Percentiles rank a stretch among this genome's conserved stretches.
Evolutionary conservation across 1,139 yeast species (phyloP).

Genomic region (Saccharomyces hybrid): DNA sequence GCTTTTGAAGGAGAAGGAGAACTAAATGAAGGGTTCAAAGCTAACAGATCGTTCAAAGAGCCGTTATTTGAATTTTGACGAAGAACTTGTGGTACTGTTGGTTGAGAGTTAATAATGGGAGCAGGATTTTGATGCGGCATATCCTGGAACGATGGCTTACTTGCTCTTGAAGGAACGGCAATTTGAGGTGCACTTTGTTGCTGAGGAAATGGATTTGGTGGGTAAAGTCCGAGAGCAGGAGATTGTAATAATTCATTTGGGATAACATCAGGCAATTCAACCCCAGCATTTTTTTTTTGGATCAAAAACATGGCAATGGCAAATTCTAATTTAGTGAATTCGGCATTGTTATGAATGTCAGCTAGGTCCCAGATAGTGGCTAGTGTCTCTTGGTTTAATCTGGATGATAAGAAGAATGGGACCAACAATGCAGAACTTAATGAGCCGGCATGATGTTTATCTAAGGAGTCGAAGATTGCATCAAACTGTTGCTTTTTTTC

Average conservation of each 20-base stretch:
- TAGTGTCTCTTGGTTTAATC: conserved; percentile 72
- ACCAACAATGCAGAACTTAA: conserved; percentile 80
- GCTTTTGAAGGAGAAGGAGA: conserved; percentile 30
- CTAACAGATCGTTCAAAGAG: conserved; percentile 61
- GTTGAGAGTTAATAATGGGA: conserved; percentile 14
- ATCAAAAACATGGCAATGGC: conserved; percentile 91
- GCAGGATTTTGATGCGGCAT: conserved; percentile 20
- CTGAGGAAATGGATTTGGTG: conserved; percentile 16
- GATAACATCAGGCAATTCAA: conserved; percentile 62
- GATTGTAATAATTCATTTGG: conserved; percentile 47
- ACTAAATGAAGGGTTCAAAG: conserved; percentile 44
- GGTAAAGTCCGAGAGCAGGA: conserved; percentile 28
- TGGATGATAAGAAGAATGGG: conserved; percentile 80
- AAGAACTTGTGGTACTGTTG: conserved; percentile 17
- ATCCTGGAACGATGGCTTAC: conserved; percentile 29
- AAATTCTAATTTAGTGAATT: conserved; percentile 73
- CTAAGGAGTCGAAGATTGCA: conserved; percentile 67
- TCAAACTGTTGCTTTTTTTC: conserved; percentile 75
- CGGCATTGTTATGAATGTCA: conserved; percentile 82
- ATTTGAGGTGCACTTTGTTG: conserved; percentile 18
- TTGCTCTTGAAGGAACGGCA: conserved; percentile 32
- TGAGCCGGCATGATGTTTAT: conserved; percentile 53
- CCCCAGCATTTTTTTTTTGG: conserved; percentile 74
- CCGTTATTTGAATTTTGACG: conserved; percentile 38
- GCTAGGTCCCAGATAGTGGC: conserved; percentile 95